Base-by-base conservation (phyloP, 352 stramenopile species). In the Phytophthora foliorum region DNA sequence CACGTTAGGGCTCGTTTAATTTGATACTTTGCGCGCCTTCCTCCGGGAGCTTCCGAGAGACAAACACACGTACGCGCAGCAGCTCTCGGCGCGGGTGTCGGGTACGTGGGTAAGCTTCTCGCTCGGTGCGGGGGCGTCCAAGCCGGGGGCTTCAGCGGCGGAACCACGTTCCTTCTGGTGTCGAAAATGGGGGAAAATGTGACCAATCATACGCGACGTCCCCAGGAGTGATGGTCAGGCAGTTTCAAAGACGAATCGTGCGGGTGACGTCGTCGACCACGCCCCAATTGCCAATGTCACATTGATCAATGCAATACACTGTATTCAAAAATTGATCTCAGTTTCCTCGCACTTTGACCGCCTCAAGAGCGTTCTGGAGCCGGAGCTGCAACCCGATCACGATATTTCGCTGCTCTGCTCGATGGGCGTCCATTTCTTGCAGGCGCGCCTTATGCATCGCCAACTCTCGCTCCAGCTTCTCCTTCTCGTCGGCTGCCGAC, bases 201-300 rank as follows among this genome's bases (percentile, higher is more conserved):
- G 48, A 22, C 44, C 41, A 61, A 44, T 65, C 36, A 38, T 45
- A 74, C 45, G 27, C 25, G 29, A 58, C 9, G 49, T 6, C 25
- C 22, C 22, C 49, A 50, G 38, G 48, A 57, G 32, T 67, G 29
- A 34, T 34, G 29, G 29, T 34, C 8, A 34, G 29, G 29, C 29
- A 34, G 60, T 66, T 62, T 65, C 38, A 50, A 10, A 49, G 51
- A 19, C 34, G 62, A 70, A 70, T 52, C 58, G 24, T 48, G 4
- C 27, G 27, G 13, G 59, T 74, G 66, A 74, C 59, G 66, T 42
- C 6, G 59, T 34, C 29, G 29, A n/a, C n/a, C n/a, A n/a, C n/a
- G n/a, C n/a, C n/a, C n/a, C n/a, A n/a, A n/a, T n/a, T n/a, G n/a
- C n/a, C n/a, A n/a, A n/a, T n/a, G n/a, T n/a, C n/a, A n/a, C n/a